Percentiles rank a stretch among this genome's conserved stretches.
These are phyloP conservation scores for Trypanosoma mega DNA, from an alignment of 208 protist species.

Conservation along the genomic window DNA sequence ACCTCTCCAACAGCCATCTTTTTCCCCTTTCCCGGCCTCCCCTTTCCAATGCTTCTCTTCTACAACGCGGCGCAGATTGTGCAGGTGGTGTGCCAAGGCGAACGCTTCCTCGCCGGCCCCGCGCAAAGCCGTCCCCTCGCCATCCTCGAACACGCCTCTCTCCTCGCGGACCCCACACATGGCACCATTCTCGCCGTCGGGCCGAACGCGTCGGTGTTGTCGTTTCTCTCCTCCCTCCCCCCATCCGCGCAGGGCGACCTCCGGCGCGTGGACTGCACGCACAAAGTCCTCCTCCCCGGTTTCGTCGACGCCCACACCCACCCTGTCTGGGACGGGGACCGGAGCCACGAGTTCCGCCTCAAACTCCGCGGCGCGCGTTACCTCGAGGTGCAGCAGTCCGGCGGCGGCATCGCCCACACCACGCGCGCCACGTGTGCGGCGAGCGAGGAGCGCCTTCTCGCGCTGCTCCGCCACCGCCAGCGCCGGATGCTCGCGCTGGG, in stretches of 20 bases:
- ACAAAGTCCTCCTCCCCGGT: slow-evolving; percentile 58
- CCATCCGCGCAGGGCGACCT: no score
- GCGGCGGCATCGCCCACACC: slow-evolving; percentile 79
- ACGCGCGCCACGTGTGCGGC: slow-evolving; percentile 42
- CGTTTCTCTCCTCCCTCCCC: no score
- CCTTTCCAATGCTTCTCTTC: slow-evolving; percentile 18
- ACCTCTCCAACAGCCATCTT: not conserved
- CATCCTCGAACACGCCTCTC: slow-evolving; percentile 12
- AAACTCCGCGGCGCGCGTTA: slow-evolving; percentile 87
- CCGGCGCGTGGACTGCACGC: no score
- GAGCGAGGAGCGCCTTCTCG: slow-evolving; percentile 40
- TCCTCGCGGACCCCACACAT: slow-evolving; percentile 14
- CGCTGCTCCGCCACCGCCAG: slow-evolving; percentile 33
- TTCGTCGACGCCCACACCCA: slow-evolving; percentile 88
- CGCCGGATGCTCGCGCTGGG: slow-evolving; percentile 67
- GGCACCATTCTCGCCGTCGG: slow-evolving; percentile 20
- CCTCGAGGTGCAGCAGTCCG: slow-evolving; percentile 77
- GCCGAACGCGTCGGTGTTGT: slow-evolving; percentile 18
- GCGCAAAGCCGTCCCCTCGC: slow-evolving; percentile 16
- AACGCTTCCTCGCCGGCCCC: slow-evolving; percentile 10
- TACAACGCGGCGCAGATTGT: slow-evolving; percentile 27
- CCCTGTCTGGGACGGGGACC: slow-evolving; percentile 76
- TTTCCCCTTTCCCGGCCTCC: no score
- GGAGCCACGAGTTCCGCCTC: slow-evolving; percentile 77
- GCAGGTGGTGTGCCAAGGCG: slow-evolving; percentile 24